Evolutionary conservation across 1,139 yeast species (phyloP).

Genomic region (Spathaspora sp.): DNA sequence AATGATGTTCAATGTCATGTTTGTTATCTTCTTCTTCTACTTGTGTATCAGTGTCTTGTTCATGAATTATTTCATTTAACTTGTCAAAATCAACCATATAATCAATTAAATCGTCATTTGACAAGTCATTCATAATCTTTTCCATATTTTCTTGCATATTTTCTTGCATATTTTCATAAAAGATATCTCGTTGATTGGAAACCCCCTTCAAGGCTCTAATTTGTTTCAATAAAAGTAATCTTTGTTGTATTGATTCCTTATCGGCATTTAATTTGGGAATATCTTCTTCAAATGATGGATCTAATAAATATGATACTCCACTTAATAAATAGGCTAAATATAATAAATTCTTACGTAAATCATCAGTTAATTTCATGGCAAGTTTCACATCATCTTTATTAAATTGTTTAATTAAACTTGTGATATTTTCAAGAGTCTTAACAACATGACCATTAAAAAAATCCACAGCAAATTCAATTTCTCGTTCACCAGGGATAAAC

Average conservation of each 20-base stretch:
- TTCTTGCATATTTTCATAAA: slow-evolving; percentile 27
- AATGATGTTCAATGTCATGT: not conserved
- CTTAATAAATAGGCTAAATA: slow-evolving; percentile 63
- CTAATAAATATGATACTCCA: slow-evolving; percentile 76
- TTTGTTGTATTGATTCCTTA: slow-evolving; percentile 35
- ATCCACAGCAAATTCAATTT: slow-evolving; percentile 61
- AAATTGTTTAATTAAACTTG: slow-evolving; percentile 32
- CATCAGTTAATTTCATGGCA: slow-evolving; percentile 40
- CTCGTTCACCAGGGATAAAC: slow-evolving; percentile 66
- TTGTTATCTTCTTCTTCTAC: slow-evolving; percentile 20
- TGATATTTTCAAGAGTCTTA: slow-evolving; percentile 43
- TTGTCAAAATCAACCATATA: slow-evolving; percentile 20
- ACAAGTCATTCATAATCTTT: slow-evolving; percentile 40
- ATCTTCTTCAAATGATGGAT: slow-evolving; percentile 58
- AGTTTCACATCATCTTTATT: slow-evolving; percentile 21
- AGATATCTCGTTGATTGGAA: slow-evolving; percentile 24
- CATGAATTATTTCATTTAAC: slow-evolving; percentile 9
- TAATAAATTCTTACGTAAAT: slow-evolving; percentile 53
- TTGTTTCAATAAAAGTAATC: slow-evolving; percentile 33
- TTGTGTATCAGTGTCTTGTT: slow-evolving; percentile 2
- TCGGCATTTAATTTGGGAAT: slow-evolving; percentile 39
- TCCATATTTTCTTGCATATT: slow-evolving; percentile 26
- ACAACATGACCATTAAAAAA: slow-evolving; percentile 54
- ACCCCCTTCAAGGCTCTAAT: slow-evolving; percentile 25
- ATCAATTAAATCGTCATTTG: slow-evolving; percentile 19